Percentiles rank a stretch among this genome's conserved stretches.
Evolutionary conservation across 1,139 yeast genomes (phyloP).

Genomic region (Hansenula anomala): DNA sequence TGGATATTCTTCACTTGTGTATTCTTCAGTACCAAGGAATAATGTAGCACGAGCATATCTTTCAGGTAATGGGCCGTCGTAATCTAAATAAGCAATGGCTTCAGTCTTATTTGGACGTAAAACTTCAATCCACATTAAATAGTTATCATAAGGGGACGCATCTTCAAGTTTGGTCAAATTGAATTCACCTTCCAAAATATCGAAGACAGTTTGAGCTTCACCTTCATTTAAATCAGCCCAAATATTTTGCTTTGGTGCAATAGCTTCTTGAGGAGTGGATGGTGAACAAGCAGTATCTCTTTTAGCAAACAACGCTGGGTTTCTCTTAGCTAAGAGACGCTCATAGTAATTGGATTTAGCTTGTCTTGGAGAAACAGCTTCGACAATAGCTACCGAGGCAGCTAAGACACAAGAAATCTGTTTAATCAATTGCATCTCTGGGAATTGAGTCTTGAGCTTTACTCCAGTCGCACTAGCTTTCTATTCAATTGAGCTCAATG

Average conservation of each 20-base stretch:
- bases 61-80: conserved; percentile 15
- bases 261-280: conserved; percentile 9
- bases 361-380: conserved; percentile 6
- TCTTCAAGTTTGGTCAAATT: conserved; percentile 16
- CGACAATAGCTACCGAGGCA: background rate
- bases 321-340: conserved; percentile 1
- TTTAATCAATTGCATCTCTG: background rate
- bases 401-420: background rate
- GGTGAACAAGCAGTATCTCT: conserved; percentile 11
- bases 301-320: conserved; percentile 3
- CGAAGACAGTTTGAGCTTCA: conserved; percentile 15
- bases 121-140: conserved; percentile 20
- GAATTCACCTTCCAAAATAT: conserved; percentile 10
- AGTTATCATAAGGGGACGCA: conserved; percentile 21
- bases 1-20: conserved; percentile 16
- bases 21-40: conserved; percentile 21
- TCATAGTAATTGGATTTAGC: conserved; percentile 7
- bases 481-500: no score
- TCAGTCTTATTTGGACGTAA: conserved; percentile 23
- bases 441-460: no score
- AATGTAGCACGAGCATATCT: conserved; percentile 19
- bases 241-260: conserved; percentile 18
- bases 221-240: conserved; percentile 19
- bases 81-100: conserved; percentile 19
- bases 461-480: no score